Conservation (phyloP, 495 filamentous ascomycete species). For the Choiromyces venosus region DNA sequence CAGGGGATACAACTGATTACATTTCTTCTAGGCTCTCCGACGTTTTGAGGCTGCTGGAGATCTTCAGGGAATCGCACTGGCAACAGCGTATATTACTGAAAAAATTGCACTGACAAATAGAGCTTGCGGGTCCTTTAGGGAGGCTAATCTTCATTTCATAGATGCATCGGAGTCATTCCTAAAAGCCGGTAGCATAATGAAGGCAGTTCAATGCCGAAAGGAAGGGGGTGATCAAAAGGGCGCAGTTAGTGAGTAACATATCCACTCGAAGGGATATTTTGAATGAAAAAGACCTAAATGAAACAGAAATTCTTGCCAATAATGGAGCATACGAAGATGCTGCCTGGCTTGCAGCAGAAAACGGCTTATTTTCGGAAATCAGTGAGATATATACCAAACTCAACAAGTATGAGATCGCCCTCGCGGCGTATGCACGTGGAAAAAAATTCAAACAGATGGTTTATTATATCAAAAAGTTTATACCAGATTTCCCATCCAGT, state of each 20-base stretch:
- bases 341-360: no score
- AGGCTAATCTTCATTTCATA: conserved; percentile 10
- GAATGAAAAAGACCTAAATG: no score
- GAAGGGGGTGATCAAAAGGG: no score
- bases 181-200: conserved; percentile 1
- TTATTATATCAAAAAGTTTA: conserved; percentile 8
- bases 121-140: conserved; percentile 16
- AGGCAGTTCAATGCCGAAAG: conserved; percentile 26
- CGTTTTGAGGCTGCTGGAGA: conserved; percentile 21
- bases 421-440: conserved; percentile 11
- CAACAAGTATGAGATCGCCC: conserved; percentile 15
- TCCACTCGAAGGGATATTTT: no score
- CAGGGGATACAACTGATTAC: conserved; percentile 2
- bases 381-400: conserved; percentile 11
- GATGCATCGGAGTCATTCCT: conserved; percentile 19
- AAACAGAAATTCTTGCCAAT: no score
- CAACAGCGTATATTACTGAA: conserved; percentile 19
- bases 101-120: conserved; percentile 5
- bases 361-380: no score
- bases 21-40: conserved; percentile 8
- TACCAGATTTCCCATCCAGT: neutral
- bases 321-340: no score
- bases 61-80: neutral
- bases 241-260: no score
- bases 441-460: conserved; percentile 4